A percentile compares a stretch with the other conserved stretches of the same genome.
Evolutionary conservation across 768 basidiomycete species (phyloP).

Genomic region (Lentinula aciculospora): DNA sequence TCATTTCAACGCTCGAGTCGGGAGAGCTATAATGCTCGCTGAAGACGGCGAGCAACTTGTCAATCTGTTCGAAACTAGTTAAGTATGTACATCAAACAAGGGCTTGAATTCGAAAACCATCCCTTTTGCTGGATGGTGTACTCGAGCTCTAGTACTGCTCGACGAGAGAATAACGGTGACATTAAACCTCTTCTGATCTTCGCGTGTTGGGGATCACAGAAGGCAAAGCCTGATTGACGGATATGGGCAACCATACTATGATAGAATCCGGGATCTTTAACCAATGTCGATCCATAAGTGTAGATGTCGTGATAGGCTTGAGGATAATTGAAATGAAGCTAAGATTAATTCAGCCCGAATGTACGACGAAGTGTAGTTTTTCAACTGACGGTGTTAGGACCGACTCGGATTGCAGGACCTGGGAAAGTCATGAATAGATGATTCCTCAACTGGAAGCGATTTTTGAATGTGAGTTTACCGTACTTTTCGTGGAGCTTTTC

Average conservation of each 20-base stretch:
- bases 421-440: neutral
- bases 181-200: slow-evolving; percentile 13
- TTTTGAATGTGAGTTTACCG: slow-evolving; percentile 13
- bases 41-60: slow-evolving; percentile 2
- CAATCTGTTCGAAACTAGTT: neutral
- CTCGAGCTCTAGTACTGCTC: slow-evolving; percentile 12
- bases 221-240: slow-evolving; percentile 10
- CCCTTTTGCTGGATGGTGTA: slow-evolving; percentile 11
- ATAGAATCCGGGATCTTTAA: slow-evolving; percentile 13
- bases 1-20: slow-evolving; percentile 7
- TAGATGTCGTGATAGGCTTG: slow-evolving; percentile 19
- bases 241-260: slow-evolving; percentile 5
- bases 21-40: neutral
- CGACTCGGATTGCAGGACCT: slow-evolving; percentile 20
- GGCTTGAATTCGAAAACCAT: neutral
- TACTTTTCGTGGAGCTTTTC: slow-evolving; percentile 21
- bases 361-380: neutral
- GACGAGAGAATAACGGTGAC: slow-evolving; percentile 14
- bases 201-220: slow-evolving; percentile 9
- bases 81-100: neutral
- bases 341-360: neutral
- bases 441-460: neutral
- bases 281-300: slow-evolving; percentile 9
- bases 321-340: slow-evolving; percentile 20
- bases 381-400: slow-evolving; percentile 18